Evolutionary conservation across 805 yeast genomes (phyloP).

Genomic region (Cyberlindnera misumaiensis): DNA sequence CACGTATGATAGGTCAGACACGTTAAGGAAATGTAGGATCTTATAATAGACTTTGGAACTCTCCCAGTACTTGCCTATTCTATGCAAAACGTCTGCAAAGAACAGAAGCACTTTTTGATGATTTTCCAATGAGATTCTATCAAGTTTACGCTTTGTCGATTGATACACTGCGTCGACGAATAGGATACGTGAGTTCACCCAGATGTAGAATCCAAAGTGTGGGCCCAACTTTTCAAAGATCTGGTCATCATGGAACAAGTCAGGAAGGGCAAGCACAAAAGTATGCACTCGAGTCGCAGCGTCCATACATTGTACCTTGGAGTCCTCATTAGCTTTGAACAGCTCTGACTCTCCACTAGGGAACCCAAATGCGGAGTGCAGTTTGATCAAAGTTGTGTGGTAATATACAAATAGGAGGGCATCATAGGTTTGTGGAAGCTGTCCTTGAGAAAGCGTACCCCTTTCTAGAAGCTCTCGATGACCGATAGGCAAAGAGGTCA

Average conservation of each 20-base stretch:
- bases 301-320: slow-evolving; percentile 17
- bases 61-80: slow-evolving; percentile 26
- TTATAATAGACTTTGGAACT: slow-evolving; percentile 24
- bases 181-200: slow-evolving; percentile 28
- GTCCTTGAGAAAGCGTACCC: too few species aligned
- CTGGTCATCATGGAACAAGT: slow-evolving; percentile 6
- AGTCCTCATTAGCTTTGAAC: slow-evolving; percentile 17
- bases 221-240: slow-evolving; percentile 25
- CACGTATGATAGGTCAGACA: slow-evolving; percentile 20
- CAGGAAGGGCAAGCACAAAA: slow-evolving; percentile 11
- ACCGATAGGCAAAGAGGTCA: slow-evolving; percentile 11
- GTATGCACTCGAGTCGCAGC: slow-evolving; percentile 14
- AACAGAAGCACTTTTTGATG: too few species aligned
- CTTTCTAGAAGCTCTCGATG: slow-evolving; percentile 11
- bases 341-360: too few species aligned
- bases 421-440: too few species aligned
- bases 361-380: slow-evolving; percentile 19
- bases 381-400: slow-evolving; percentile 15
- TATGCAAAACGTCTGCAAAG: too few species aligned
- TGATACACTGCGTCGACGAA: slow-evolving; percentile 25
- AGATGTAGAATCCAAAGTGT: slow-evolving; percentile 26
- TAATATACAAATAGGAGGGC: too few species aligned
- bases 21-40: slow-evolving; percentile 22
- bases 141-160: too few species aligned
- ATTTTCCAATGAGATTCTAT: too few species aligned